A percentile compares a stretch with the other conserved stretches of the same genome.
These are phyloP conservation scores for Paratrypanosoma confusum DNA, from an alignment of 208 protist genomes.

Conservation along the genomic window DNA sequence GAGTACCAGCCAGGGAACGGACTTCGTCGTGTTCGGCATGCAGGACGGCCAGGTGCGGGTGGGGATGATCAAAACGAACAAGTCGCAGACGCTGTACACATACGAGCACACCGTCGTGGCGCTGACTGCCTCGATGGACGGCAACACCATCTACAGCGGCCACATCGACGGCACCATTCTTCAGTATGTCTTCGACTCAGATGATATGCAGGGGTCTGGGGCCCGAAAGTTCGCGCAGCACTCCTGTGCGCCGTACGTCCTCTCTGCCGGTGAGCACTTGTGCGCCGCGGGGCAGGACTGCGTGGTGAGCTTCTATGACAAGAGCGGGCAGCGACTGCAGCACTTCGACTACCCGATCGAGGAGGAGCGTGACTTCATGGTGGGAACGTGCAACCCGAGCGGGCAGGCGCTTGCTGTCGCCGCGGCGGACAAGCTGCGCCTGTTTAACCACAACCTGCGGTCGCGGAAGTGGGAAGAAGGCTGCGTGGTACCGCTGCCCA, in stretches of 20 bases:
- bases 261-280: conserved; percentile 91
- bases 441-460: conserved; percentile 90
- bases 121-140: conserved; percentile 59
- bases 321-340: conserved; percentile 73
- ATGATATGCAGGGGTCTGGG: conserved; percentile 46
- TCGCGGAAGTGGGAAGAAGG: conserved; percentile 91
- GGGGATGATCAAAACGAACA: conserved; percentile 90
- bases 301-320: conserved; percentile 89
- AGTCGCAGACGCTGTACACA: conserved; percentile 87
- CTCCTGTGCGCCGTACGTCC: conserved; percentile 74
- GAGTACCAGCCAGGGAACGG: conserved; percentile 75
- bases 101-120: conserved; percentile 86
- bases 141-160: conserved; percentile 80
- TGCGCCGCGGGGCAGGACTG: conserved; percentile 85
- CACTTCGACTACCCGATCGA: conserved; percentile 81
- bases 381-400: conserved; percentile 86
- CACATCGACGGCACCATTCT: conserved; percentile 89
- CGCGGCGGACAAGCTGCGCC: conserved; percentile 74
- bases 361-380: conserved; percentile 87
- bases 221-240: conserved; percentile 81
- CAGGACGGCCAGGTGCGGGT: conserved; percentile 93
- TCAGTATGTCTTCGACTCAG: conserved; percentile 83
- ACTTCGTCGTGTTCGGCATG: conserved; percentile 90
- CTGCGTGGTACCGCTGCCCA: conserved; percentile 45
- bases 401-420: conserved; percentile 90